Conservation (phyloP, 192 early-diverging fungal species). For the Coemansia javaensis region DNA sequence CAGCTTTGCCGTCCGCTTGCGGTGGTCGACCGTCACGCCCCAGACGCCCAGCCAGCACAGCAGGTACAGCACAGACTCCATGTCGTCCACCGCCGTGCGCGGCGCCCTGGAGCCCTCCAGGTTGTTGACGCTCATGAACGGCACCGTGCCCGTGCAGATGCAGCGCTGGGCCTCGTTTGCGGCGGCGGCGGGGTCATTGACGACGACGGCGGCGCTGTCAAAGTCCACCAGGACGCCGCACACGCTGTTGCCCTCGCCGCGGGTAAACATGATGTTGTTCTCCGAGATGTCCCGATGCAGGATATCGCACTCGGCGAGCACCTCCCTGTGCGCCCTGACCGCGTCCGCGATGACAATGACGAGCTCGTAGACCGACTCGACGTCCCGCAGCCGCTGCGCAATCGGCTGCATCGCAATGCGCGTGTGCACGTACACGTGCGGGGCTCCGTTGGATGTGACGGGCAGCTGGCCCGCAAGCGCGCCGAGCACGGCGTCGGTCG, state of each 20-base stretch:
- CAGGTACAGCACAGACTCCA: background rate
- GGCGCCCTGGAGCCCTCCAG: background rate
- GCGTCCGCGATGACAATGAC: conserved; percentile 14
- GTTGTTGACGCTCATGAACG: conserved; percentile 34
- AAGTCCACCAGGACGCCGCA: conserved; percentile 26
- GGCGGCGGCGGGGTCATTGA: no score
- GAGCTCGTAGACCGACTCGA: conserved; percentile 7
- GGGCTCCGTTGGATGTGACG: no score
- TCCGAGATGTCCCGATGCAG: conserved; percentile 24
- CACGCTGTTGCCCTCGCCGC: background rate
- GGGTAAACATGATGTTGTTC: conserved; percentile 16
- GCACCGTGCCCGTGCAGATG: conserved; percentile 1
- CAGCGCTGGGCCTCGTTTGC: background rate
- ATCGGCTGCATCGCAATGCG: conserved; percentile 3
- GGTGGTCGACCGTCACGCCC: background rate
- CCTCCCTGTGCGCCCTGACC: conserved; percentile 9
- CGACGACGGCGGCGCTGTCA: background rate
- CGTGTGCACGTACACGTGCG: background rate
- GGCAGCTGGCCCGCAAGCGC: no score
- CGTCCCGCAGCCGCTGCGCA: background rate
- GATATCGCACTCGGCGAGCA: conserved; percentile 1
- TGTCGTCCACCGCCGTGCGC: background rate
- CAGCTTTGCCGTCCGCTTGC: background rate
- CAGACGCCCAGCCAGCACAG: background rate
- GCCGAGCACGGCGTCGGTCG: no score